Conservation (phyloP, 768 basidiomycete genomes). For the Tulasnella sp. region DNA sequence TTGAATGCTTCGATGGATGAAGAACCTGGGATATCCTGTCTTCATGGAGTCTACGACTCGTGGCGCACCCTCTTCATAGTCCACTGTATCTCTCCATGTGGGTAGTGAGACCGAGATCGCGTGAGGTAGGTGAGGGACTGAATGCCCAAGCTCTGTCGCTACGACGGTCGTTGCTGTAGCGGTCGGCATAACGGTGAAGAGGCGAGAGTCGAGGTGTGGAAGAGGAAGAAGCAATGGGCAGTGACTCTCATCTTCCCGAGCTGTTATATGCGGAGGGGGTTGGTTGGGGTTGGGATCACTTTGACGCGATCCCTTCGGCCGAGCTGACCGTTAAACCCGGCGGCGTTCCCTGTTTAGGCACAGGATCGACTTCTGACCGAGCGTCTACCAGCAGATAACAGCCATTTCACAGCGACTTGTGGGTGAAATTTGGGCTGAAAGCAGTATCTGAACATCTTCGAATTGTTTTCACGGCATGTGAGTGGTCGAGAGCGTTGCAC, state of each 20-base stretch:
- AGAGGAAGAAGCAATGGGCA: background rate
- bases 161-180: background rate
- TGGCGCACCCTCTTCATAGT: constrained; percentile 80
- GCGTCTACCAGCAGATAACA: background rate
- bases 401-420: background rate
- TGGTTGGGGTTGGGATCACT: background rate
- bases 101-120: constrained; percentile 94
- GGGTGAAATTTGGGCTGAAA: background rate
- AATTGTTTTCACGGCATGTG: too few species aligned
- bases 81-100: constrained; percentile 84
- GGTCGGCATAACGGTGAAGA: background rate
- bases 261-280: background rate
- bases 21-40: constrained; percentile 89
- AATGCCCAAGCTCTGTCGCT: constrained; percentile 5
- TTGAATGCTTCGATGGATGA: constrained; percentile 74
- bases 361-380: background rate
- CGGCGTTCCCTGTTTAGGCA: background rate
- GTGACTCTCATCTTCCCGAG: background rate
- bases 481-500: too few species aligned
- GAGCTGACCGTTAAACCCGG: background rate
- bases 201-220: background rate
- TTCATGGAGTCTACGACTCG: constrained; percentile 71
- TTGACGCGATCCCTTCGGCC: background rate
- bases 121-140: constrained; percentile 40
- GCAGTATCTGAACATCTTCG: background rate